These are phyloP conservation scores for Camelina neglecta DNA, from an alignment of 345 rosid species.

Conservation along the genomic window DNA sequence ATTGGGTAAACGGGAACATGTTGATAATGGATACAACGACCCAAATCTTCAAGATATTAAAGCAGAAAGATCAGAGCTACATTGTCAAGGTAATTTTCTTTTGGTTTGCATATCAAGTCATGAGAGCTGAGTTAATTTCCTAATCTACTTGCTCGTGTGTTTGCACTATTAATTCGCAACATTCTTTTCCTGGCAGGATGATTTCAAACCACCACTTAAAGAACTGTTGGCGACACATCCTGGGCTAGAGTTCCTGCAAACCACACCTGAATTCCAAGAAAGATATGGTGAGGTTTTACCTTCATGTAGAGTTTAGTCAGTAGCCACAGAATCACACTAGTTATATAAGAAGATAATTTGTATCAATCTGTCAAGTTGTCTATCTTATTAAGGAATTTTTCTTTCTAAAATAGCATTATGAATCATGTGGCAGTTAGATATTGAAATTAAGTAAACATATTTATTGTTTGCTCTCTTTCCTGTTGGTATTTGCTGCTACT, in stretches of 20 bases:
- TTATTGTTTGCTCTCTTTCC: neutral
- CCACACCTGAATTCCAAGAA: constrained; percentile 99
- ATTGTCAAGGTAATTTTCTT: constrained; percentile 65
- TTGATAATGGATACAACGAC: constrained; percentile 79
- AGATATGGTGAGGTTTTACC: constrained; percentile 82
- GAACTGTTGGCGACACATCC: constrained; percentile 97
- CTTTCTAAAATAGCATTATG: too few relatives aligned
- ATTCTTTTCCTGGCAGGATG: constrained; percentile 58
- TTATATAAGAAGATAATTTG: too few relatives aligned
- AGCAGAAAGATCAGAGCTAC: constrained; percentile 69
- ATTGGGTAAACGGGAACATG: constrained; percentile 79
- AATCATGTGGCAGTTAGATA: too few relatives aligned
- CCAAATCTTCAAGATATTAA: constrained; percentile 73
- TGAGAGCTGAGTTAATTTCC: neutral
- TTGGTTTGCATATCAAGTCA: neutral
- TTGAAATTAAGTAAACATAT: neutral
- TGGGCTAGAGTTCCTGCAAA: constrained; percentile 91
- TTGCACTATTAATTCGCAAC: constrained; percentile 5
- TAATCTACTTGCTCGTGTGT: neutral
- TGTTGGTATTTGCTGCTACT: too few relatives aligned
- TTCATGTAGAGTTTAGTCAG: neutral
- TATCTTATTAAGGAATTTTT: too few relatives aligned
- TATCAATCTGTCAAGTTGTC: too few relatives aligned
- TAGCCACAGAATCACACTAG: too few relatives aligned
- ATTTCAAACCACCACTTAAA: constrained; percentile 84